phyloP scores from a whole-genome alignment of 2,329 filamentous ascomycete species.

The Dactylonectria macrodidyma region DNA sequence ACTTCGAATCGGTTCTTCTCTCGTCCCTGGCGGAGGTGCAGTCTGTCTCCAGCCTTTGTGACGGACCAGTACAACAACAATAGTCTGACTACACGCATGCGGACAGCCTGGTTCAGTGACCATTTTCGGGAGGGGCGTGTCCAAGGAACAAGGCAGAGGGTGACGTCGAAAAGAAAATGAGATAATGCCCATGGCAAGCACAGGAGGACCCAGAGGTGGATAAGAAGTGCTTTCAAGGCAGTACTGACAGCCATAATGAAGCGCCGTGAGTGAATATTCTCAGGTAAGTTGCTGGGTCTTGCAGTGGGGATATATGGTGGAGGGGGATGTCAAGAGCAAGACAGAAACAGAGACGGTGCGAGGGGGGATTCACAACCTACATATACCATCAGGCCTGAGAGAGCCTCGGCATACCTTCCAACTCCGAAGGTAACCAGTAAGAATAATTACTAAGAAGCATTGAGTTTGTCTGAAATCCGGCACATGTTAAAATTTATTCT shows the following conservation, averaged over 20 bases:
- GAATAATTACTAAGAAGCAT: no score
- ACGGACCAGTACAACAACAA: constrained; percentile 42
- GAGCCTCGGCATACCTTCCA: no score
- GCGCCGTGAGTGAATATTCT: neutral
- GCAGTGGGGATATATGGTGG: no score
- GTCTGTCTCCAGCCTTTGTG: constrained; percentile 27
- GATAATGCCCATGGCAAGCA: constrained; percentile 38
- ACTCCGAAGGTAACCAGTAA: no score
- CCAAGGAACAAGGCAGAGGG: constrained; percentile 33
- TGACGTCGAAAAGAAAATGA: constrained; percentile 32
- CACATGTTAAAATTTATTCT: no score
- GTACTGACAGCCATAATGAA: constrained; percentile 10
- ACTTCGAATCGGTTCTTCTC: constrained; percentile 42
- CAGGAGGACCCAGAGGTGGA: constrained; percentile 14
- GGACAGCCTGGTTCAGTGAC: constrained; percentile 36
- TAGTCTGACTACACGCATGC: constrained; percentile 37
- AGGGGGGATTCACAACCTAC: no score
- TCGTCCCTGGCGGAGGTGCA: constrained; percentile 21
- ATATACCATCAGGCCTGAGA: no score
- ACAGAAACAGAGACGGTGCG: no score
- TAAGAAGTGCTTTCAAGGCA: neutral
- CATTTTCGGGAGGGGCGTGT: constrained; percentile 27
- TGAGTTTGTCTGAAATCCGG: no score
- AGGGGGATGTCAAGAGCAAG: no score
- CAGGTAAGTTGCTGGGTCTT: no score